These are phyloP conservation scores for Musa troglodytarum DNA, from an alignment of 176 grass and related monocot genomes.

Conservation along the genomic window DNA sequence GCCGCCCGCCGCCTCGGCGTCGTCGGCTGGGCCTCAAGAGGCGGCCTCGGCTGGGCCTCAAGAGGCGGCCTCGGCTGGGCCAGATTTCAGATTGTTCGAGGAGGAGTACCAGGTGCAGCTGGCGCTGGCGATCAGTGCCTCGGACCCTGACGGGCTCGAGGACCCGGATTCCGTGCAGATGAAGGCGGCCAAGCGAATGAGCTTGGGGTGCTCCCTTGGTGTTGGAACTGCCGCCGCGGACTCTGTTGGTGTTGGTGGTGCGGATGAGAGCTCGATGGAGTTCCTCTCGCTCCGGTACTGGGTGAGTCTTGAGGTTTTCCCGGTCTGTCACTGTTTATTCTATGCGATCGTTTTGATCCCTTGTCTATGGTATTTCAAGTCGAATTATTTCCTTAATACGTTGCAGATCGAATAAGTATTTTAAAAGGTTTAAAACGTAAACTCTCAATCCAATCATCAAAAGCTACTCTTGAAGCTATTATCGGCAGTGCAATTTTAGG, in stretches of 20 bases:
- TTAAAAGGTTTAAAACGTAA: background rate
- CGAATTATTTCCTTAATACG: background rate
- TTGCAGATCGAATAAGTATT: background rate
- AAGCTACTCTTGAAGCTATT: background rate
- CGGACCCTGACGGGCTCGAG: constrained; percentile 69
- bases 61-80: constrained; percentile 12
- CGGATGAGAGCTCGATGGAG: constrained; percentile 40
- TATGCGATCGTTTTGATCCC: background rate
- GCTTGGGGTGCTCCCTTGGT: constrained; percentile 38
- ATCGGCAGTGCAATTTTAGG: background rate
- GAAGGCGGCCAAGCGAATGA: constrained; percentile 84
- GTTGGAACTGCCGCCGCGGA: background rate
- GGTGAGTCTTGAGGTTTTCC: constrained; percentile 15
- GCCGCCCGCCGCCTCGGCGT: constrained; percentile 7
- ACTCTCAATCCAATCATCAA: background rate
- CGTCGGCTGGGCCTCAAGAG: background rate
- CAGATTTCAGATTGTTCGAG: constrained; percentile 40
- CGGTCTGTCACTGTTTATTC: background rate
- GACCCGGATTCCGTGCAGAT: constrained; percentile 97
- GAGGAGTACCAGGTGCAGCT: constrained; percentile 95
- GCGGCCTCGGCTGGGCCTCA: constrained; percentile 18
- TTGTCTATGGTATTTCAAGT: background rate
- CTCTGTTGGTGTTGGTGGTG: constrained; percentile 7
- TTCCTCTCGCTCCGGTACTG: constrained; percentile 70
- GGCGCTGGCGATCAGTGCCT: constrained; percentile 73